Percentiles rank a stretch among this genome's conserved stretches.
Conservation (phyloP, 208 protist species). For the Phytomonas sp. region DNA sequence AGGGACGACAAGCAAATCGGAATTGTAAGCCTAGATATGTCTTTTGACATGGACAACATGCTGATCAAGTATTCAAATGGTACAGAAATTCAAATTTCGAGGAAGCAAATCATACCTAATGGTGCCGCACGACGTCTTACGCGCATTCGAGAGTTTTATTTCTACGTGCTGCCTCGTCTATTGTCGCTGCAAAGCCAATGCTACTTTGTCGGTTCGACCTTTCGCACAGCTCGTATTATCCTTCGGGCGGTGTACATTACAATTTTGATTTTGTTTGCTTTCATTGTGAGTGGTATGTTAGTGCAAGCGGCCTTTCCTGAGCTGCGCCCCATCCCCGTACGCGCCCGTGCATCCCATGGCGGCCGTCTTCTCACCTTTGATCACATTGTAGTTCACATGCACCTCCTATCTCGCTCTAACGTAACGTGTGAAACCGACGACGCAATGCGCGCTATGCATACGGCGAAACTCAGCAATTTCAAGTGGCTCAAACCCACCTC, state of each 20-base stretch:
- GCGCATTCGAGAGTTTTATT: constrained; percentile 40
- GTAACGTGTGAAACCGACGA: constrained; percentile 1
- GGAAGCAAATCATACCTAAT: constrained; percentile 35
- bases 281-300: constrained; percentile 47
- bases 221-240: constrained; percentile 41
- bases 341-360: constrained; percentile 26
- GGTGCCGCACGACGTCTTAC: constrained; percentile 38
- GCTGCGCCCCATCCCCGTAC: constrained; percentile 62
- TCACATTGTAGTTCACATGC: constrained; percentile 74
- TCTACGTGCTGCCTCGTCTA: constrained; percentile 54
- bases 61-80: constrained; percentile 31
- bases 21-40: constrained; percentile 56
- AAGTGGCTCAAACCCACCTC: constrained; percentile 49
- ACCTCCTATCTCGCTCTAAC: constrained; percentile 31
- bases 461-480: constrained; percentile 26
- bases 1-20: constrained; percentile 24
- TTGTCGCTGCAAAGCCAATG: constrained; percentile 57
- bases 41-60: constrained; percentile 55
- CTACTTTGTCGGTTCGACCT: constrained; percentile 45
- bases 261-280: constrained; percentile 34
- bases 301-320: constrained; percentile 67
- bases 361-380: constrained; percentile 48
- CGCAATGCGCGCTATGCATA: constrained; percentile 16
- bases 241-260: constrained; percentile 44
- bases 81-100: constrained; percentile 17